phyloP scores from a whole-genome alignment of 2,329 filamentous ascomycete genomes.

The Talaromyces atroroseus region DNA sequence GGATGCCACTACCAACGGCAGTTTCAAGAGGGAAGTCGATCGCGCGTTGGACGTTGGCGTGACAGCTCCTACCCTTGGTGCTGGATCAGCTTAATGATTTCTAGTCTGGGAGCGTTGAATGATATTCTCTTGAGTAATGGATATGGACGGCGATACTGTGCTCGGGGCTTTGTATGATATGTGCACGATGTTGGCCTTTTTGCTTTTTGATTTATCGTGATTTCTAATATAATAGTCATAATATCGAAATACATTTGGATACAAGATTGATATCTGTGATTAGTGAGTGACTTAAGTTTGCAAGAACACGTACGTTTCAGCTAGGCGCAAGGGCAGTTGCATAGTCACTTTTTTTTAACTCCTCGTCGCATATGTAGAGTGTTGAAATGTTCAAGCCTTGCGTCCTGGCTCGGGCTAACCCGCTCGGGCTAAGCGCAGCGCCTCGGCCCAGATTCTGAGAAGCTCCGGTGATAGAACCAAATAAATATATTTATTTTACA shows the following conservation, averaged over 20 bases:
- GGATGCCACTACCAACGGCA: conserved; percentile 17
- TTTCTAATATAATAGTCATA: neutral
- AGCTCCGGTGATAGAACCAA: neutral
- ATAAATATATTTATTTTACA: neutral
- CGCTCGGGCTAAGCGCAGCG: neutral
- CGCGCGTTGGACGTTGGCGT: conserved; percentile 23
- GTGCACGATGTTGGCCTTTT: neutral
- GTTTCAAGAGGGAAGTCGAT: conserved; percentile 24
- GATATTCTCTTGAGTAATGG: neutral
- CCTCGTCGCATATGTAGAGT: too few species aligned
- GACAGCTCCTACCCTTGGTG: conserved; percentile 2
- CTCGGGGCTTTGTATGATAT: neutral
- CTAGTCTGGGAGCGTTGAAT: too few species aligned
- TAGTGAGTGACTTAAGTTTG: neutral
- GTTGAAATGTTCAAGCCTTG: too few species aligned
- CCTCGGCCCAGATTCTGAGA: neutral
- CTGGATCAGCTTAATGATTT: neutral
- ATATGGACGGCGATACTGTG: neutral
- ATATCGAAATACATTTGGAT: neutral
- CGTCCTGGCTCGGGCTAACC: neutral
- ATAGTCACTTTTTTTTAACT: too few species aligned
- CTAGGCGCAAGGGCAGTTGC: too few species aligned
- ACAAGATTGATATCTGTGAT: neutral
- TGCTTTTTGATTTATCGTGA: neutral
- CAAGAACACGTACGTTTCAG: too few species aligned